Percentiles rank a stretch among this genome's conserved stretches.
Evolutionary conservation across 2,329 filamentous ascomycete species (phyloP).

Genomic region (Colletotrichum navitas): DNA sequence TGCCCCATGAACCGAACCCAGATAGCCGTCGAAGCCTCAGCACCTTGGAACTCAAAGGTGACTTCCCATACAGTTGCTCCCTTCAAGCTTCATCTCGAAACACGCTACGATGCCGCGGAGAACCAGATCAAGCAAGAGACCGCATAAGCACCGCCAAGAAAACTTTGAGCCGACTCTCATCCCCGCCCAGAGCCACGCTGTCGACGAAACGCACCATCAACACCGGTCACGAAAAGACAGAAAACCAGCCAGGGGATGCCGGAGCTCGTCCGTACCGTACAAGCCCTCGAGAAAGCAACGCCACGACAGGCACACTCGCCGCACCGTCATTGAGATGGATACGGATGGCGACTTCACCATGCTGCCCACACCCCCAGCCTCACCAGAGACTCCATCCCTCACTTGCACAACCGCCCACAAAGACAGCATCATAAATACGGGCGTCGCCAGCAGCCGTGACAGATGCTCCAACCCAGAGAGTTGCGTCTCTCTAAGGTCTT

Average conservation of each 20-base stretch:
- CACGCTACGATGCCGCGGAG: slow-evolving; percentile 24
- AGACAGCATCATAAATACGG: not conserved
- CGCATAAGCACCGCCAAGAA: slow-evolving; percentile 1
- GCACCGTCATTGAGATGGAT: not conserved
- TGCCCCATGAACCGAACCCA: not conserved
- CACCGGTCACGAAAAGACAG: not conserved
- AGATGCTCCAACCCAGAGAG: not conserved
- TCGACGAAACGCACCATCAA: slow-evolving; percentile 1
- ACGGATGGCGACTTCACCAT: slow-evolving; percentile 34
- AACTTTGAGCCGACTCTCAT: slow-evolving; percentile 1
- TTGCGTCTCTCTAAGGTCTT: not conserved
- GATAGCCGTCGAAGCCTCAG: not conserved
- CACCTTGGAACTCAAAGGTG: not conserved
- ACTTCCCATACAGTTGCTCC: not conserved
- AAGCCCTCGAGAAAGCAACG: not conserved
- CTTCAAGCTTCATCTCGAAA: not conserved
- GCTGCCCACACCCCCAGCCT: slow-evolving; percentile 22
- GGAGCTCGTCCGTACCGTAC: not conserved
- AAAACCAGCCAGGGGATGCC: not conserved
- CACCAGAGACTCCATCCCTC: not conserved
- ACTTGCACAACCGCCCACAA: not conserved
- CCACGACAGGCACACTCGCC: slow-evolving; percentile 7
- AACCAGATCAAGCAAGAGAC: slow-evolving; percentile 4
- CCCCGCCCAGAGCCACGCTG: not conserved
- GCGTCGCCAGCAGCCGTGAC: not conserved